phyloP scores from a whole-genome alignment of 2,329 filamentous ascomycete species.

The Ophiostoma piceae region DNA sequence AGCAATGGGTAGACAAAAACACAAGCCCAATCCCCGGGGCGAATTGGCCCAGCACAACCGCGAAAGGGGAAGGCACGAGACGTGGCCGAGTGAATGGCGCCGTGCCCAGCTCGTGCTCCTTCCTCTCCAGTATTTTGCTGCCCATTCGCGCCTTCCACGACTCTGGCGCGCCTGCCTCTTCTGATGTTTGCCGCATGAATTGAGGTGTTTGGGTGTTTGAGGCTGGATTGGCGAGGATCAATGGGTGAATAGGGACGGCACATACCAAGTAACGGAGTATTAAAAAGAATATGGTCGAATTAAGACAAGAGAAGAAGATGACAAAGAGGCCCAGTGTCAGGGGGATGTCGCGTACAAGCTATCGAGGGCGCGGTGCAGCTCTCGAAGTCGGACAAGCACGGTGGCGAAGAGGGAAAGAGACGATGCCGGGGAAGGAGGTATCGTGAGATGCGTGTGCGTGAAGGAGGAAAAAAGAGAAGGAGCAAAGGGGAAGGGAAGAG shows the following conservation, averaged over 20 bases:
- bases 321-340: constrained; percentile 16
- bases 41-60: not conserved
- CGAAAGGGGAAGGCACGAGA: not conserved
- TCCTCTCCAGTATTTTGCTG: not conserved
- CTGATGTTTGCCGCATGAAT: not conserved
- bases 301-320: constrained; percentile 15
- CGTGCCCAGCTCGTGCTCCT: not conserved
- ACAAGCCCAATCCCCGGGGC: not conserved
- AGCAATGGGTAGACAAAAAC: not conserved
- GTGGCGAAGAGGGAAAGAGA: constrained; percentile 7
- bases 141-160: not conserved
- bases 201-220: not conserved
- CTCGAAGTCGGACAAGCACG: constrained; percentile 21
- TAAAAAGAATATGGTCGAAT: constrained; percentile 20
- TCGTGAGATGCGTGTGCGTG: constrained; percentile 20
- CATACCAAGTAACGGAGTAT: constrained; percentile 21
- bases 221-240: constrained; percentile 16
- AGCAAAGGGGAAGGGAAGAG: constrained; percentile 17
- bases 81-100: not conserved
- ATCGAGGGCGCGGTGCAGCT: constrained; percentile 18
- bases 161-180: not conserved
- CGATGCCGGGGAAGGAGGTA: constrained; percentile 18
- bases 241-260: constrained; percentile 6
- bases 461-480: constrained; percentile 9
- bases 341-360: constrained; percentile 21